These are phyloP conservation scores for Closterium sp. DNA, from an alignment of 139 green algal genomes.

Conservation along the genomic window DNA sequence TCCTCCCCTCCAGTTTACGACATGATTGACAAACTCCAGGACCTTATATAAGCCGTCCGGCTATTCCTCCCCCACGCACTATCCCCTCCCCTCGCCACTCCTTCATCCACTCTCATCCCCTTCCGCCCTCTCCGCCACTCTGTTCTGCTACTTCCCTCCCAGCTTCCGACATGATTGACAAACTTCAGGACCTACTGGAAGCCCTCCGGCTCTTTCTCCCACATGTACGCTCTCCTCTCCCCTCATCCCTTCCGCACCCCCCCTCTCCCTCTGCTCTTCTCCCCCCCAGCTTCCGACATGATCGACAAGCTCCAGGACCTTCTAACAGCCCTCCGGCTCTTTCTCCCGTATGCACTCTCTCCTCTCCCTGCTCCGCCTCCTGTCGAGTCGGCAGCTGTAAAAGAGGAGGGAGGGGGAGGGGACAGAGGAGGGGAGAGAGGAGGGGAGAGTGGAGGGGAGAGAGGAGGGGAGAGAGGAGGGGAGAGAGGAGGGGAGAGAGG, in stretches of 20 bases:
- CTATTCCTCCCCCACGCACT: background rate
- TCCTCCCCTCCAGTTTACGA: background rate
- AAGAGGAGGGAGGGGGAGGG: background rate
- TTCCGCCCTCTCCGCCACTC: too few species aligned
- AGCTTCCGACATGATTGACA: background rate
- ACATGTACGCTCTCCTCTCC: too few species aligned
- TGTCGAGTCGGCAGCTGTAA: background rate
- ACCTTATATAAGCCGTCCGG: background rate
- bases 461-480: too few species aligned
- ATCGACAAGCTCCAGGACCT: background rate
- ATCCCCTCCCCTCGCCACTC: background rate
- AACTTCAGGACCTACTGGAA: background rate
- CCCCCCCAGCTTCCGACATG: background rate
- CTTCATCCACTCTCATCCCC: too few species aligned
- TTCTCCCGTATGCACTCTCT: background rate
- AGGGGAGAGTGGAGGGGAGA: background rate
- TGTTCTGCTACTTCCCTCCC: too few species aligned
- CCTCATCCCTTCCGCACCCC: background rate
- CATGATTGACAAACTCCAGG: background rate
- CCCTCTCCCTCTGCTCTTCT: too few species aligned
- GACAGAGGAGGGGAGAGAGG: background rate
- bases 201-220: background rate
- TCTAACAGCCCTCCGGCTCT: background rate
- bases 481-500: background rate
- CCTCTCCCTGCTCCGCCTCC: background rate